Base-by-base conservation (phyloP, 1,139 yeast genomes). In the Nakaseomyces glabratus region DNA sequence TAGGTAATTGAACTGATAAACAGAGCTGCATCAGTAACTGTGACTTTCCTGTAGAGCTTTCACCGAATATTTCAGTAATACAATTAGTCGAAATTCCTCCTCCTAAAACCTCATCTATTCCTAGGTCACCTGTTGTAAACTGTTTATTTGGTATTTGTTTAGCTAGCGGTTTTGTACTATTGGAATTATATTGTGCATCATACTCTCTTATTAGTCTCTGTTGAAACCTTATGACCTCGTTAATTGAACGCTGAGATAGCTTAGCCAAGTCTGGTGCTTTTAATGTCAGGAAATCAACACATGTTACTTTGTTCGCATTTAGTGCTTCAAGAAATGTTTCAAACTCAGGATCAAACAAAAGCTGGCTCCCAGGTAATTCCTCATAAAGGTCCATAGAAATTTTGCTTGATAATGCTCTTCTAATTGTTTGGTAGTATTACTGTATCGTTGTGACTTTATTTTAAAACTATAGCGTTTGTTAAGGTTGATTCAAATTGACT, bases 21-120 rank as follows among this genome's bases (percentile, higher is more conserved):
- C 81, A 64, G 32, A 85, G 48, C 44, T 80, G 90, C 57, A 78
- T 66, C 20, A 81, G 57, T 7, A 86, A 58, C 47, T 85, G 93
- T 0, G 95, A 77, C 53, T 86, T 86, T 0, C 95, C 96, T 2
- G 82, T 70, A 0, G 93, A 84, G 40, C 93, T 76, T 24, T 79
- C 82, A 0, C 97, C 97, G 46, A 76, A 77, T 2, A 88, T 55
- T 57, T 88, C 97, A 0, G 93, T 80, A 3, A 88, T 59, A 28
- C 71, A 66, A 2, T 86, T 79, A 1, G 71, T 47, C 0, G 71
- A 73, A 3, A 86, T 65, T 0, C 96, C 95, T 1, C 90, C 90
- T 19, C 71, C 68, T 11, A 86, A 55, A 2, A 63, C 48, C 7
- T 46, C 48, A 54, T 86, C 95, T 1, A 88, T 47, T 3, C 49